Base-by-base conservation (phyloP, 495 filamentous ascomycete species). In the Penicillium waksmanii region DNA sequence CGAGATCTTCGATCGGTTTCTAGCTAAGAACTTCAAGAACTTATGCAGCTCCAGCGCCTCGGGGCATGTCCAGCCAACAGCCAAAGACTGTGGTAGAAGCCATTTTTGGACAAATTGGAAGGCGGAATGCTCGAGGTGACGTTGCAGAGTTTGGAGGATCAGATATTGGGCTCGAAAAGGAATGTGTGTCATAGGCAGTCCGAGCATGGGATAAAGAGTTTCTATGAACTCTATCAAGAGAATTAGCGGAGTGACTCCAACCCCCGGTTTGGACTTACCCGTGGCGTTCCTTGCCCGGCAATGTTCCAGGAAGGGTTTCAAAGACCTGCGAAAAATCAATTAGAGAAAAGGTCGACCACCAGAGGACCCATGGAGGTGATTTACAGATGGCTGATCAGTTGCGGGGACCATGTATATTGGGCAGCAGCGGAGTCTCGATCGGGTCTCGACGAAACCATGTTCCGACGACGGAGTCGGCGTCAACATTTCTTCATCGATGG, bases 41-140 rank as follows among this genome's bases (percentile, higher is more conserved):
- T 23, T 17, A 18, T 53, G n/a, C 13, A 53, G 51, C 51, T 53
- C 51, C 25, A 27, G 4, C 25, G 25, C 25, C 42, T 27, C 25
- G 4, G 25, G 6, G 34, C 51, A 50, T 31, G 47, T 27, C 47
- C 47, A 50, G 2, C 47, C 47, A 50, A 6, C 47, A 6, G 31
- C 31, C 12, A 31, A n/a, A 12, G 47, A 50, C 21, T 50, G 21
- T 31, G 15, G 11, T 12, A 13, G 31, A 21, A 50, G 47, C 21
- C 47, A 49, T 31, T 15, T 50, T n/a, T 50, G 23, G 23, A 50
- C 21, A 19, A 50, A 50, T 31, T 27, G n/a, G n/a, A n/a, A n/a
- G n/a, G n/a, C n/a, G n/a, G n/a, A n/a, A n/a, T n/a, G n/a, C 27
- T 50, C 47, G n/a, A 50, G 47, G 21, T 27, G 47, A 15, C 47